Evolutionary conservation across 1,284 basidiomycete genomes (phyloP).

Genomic region (Rhizoctonia solani): DNA sequence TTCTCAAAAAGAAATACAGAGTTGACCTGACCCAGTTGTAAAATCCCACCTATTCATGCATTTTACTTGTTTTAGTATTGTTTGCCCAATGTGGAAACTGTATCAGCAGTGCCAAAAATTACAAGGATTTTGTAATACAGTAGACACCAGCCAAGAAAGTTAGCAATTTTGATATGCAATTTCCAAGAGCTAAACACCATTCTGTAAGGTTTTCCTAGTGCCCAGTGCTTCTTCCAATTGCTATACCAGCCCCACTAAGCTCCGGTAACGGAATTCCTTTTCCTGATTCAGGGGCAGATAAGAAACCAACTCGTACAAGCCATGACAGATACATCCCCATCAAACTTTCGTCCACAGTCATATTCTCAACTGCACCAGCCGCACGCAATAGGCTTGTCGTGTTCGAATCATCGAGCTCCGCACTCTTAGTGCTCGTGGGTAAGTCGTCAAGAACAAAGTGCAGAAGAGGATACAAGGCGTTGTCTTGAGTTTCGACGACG

Average conservation of each 20-base stretch:
- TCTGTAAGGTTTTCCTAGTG: conserved; percentile 7
- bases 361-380: conserved; percentile 54
- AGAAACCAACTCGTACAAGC: conserved; percentile 86
- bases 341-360: conserved; percentile 75
- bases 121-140: too few relatives aligned
- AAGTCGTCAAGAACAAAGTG: conserved; percentile 98
- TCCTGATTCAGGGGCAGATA: conserved; percentile 63
- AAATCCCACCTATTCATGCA: too few relatives aligned
- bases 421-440: conserved; percentile 94
- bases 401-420: conserved; percentile 88
- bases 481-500: conserved; percentile 91
- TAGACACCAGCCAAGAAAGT: too few relatives aligned
- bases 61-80: too few relatives aligned
- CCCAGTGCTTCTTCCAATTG: conserved; percentile 56
- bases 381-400: conserved; percentile 66
- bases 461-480: conserved; percentile 94
- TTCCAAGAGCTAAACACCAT: too few relatives aligned
- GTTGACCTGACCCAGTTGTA: too few relatives aligned
- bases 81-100: too few relatives aligned
- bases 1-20: too few relatives aligned
- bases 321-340: conserved; percentile 94
- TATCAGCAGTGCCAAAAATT: too few relatives aligned
- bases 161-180: too few relatives aligned
- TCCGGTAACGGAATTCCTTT: conserved; percentile 43
- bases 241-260: conserved; percentile 43